Base-by-base conservation (phyloP, 495 filamentous ascomycete species). In the Penicillium manginii region DNA sequence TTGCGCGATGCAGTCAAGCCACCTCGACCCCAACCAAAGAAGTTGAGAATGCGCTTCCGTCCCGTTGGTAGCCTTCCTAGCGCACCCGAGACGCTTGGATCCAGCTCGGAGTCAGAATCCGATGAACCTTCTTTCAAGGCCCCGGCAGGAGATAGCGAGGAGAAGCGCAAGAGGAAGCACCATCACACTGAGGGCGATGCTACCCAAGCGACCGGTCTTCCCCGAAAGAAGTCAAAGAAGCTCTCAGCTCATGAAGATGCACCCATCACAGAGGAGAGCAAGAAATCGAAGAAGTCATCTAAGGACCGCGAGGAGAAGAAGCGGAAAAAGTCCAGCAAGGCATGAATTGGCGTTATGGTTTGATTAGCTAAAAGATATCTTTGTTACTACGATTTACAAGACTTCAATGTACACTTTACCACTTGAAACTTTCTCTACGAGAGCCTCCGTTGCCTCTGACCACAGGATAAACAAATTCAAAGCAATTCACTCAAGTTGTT, bases 1-100 rank as follows among this genome's bases (percentile, higher is more conserved):
- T 64, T 78, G 18, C 73, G 73, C 19, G 69, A 71, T 32, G 51
- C 64, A n/a, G 69, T 78, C 46, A 78, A 77, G 52, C 78, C 68
- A 18, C 76, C 67, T n/a, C 69, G 73, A 19, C 78, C 73, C 32
- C 85, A 88, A 55, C 83, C 83, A 18, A 83, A 81, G 59, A 78
- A 84, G 39, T 53, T 88, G 54, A 81, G 78, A 52, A 88, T 88
- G 84, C 81, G 83, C 21, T 87, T 80, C 62, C 70, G 73, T 19
- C 85, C 84, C 10, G 76, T 82, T 11, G 83, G 83, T 29, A 83
- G 81, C 63, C 70, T 74, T 15, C 58, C 66, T 50, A 71, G 63
- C 1, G 67, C 77, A 1, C 70, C 78, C 3, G 81, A 80, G 55
- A 82, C 67, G 2, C 63, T 84, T 29, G 83, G 81, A 7, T 76